Evolutionary conservation across 2,329 filamentous ascomycete genomes (phyloP), one percentile per base, ranked within the genome.

Genomic region (Rasamsonia emersonii): DNA sequence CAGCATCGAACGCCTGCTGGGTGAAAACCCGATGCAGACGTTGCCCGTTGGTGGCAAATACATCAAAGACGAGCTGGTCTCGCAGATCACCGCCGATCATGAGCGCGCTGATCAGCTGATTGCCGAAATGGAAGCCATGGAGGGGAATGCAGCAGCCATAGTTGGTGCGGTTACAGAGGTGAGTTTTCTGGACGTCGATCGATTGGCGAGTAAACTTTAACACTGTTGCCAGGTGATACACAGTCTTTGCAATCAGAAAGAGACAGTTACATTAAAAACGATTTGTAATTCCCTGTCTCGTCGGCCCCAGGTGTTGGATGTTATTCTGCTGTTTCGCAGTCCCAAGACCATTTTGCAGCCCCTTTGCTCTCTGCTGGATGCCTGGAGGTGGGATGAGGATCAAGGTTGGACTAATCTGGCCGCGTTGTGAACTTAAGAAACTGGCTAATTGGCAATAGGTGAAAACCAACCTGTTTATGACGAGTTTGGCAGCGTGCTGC

Each of bases 111-210:
- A 86, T 43, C 73, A 78, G 25, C 67, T 93, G 18, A 75, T 95
- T 24, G 74, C 78, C 23, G 86, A 93, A 47, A 67, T 98, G 15
- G 86, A 94, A 35, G 81, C 80, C 30, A 86, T 91, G 71, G 85
- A 93, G 48, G 89, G 89, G 1, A 95, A 95, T 54, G 85, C 85
- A 2, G 86, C 84, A 2, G 85, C 86, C 2, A 84, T 93, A 11
- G 82, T 82, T 30, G 77, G 80, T 38, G 88, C 86, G 3, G 66
- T 88, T 26, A 74, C 78, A 23, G 81, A 85, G 64, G 79, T 80
- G 54, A 45, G 67, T 51, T 16, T 9, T 27, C 11, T n/a, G 15
- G 14, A 25, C 14, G 14, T 17, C 16, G 9, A 25, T 10, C 9
- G 10, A 15, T 25, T 5, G 30, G 6, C 5, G 7, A 9, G 4